Percentiles rank a stretch among this genome's conserved stretches.
Conservation (phyloP, 2,329 filamentous ascomycete species). For the Cladophialophora exuberans region DNA sequence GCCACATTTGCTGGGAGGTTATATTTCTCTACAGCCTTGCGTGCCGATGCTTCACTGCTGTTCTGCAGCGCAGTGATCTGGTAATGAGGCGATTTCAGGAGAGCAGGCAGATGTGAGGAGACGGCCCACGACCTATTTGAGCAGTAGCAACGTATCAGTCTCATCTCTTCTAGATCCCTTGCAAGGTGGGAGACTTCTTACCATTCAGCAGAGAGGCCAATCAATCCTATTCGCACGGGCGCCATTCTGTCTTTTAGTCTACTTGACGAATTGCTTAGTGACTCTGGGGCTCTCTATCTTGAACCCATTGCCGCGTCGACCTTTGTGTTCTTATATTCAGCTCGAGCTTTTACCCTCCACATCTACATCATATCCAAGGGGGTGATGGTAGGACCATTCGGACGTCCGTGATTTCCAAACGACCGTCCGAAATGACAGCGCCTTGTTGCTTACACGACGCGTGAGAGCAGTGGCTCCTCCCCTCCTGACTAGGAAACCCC, state of each 20-base stretch:
- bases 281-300: no score
- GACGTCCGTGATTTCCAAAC: no score
- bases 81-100: constrained; percentile 9
- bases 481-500: no score
- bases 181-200: constrained; percentile 6
- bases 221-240: constrained; percentile 16
- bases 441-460: no score
- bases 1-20: constrained; percentile 45
- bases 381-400: no score
- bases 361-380: no score
- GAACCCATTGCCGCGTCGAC: no score
- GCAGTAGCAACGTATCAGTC: neutral
- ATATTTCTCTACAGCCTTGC: constrained; percentile 47
- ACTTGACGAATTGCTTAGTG: neutral
- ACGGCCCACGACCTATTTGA: constrained; percentile 20
- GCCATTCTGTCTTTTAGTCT: constrained; percentile 8
- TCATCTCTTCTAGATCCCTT: no score
- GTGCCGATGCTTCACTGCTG: constrained; percentile 49
- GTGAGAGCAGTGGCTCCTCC: no score
- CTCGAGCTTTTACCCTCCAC: no score
- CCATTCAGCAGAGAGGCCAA: constrained; percentile 21
- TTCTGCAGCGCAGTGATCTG: constrained; percentile 40
- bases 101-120: constrained; percentile 10
- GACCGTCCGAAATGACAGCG: no score
- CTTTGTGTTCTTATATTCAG: no score